These are phyloP conservation scores for Fulvia fulva DNA, from an alignment of 2,329 filamentous ascomycete species.

Conservation along the genomic window DNA sequence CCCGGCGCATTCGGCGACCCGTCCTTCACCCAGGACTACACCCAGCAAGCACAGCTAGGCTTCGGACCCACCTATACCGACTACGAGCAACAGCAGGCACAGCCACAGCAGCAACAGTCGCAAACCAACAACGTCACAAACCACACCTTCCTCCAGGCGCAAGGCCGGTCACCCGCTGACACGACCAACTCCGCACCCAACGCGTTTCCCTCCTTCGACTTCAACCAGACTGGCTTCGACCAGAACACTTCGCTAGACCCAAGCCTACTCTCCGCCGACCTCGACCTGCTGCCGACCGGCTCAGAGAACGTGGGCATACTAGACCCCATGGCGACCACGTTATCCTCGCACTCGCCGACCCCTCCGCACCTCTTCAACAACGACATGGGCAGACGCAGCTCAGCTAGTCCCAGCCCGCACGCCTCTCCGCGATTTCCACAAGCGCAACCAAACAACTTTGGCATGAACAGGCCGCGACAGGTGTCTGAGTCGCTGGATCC, in stretches of 20 bases:
- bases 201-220: conserved; percentile 57
- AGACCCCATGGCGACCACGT: conserved; percentile 49
- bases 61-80: conserved; percentile 36
- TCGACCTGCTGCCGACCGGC: conserved; percentile 41
- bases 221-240: conserved; percentile 51
- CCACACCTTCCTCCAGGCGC: conserved; percentile 40
- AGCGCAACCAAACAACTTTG: conserved; percentile 43
- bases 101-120: conserved; percentile 32
- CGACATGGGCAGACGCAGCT: conserved; percentile 50
- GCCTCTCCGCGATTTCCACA: conserved; percentile 53
- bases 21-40: conserved; percentile 44
- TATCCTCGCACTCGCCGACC: conserved; percentile 49
- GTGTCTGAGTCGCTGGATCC: conserved; percentile 56
- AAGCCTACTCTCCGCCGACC: conserved; percentile 53
- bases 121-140: conserved; percentile 32
- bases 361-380: conserved; percentile 53
- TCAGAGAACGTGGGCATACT: conserved; percentile 45
- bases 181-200: conserved; percentile 11
- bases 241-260: conserved; percentile 57
- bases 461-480: conserved; percentile 56
- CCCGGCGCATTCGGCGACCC: conserved; percentile 26
- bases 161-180: conserved; percentile 34
- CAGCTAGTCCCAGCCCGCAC: conserved; percentile 51
- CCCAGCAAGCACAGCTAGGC: conserved; percentile 40
- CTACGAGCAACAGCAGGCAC: conserved; percentile 27